phyloP scores from a whole-genome alignment of 2,329 filamentous ascomycete genomes.

The Trichoderma guizhouense region DNA sequence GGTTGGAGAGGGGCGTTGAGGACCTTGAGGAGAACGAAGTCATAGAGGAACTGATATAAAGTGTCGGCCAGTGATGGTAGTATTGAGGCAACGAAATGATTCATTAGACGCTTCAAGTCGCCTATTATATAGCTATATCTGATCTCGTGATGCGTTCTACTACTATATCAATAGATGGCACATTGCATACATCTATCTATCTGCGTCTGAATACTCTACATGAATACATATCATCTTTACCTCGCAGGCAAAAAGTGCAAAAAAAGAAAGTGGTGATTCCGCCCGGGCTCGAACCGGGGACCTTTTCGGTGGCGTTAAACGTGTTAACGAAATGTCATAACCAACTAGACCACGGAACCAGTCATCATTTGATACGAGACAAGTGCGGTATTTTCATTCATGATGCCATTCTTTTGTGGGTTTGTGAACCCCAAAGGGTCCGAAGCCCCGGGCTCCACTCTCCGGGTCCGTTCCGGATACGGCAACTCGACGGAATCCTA shows the following conservation, averaged over 20 bases:
- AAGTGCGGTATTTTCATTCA: neutral
- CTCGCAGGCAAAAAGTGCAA: neutral
- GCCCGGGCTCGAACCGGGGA: constrained; percentile 31
- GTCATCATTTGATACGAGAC: neutral
- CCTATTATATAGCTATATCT: neutral
- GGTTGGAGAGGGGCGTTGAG: neutral
- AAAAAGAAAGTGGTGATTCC: constrained; percentile 22
- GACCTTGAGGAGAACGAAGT: neutral
- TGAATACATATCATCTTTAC: neutral
- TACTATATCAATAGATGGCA: neutral
- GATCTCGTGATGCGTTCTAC: neutral
- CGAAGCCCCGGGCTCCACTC: neutral
- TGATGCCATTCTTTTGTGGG: neutral
- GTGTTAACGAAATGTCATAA: constrained; percentile 29
- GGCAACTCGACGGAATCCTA: neutral
- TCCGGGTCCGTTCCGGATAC: neutral
- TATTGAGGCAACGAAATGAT: neutral
- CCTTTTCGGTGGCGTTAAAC: constrained; percentile 27
- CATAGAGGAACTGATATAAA: neutral
- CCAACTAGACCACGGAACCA: constrained; percentile 30
- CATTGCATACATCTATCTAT: neutral
- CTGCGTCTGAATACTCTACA: neutral
- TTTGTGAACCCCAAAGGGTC: neutral
- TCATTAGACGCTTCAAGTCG: neutral
- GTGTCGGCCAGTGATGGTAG: neutral